phyloP scores from a whole-genome alignment of 129 eudicot genomes.

The Artemisia annua region DNA sequence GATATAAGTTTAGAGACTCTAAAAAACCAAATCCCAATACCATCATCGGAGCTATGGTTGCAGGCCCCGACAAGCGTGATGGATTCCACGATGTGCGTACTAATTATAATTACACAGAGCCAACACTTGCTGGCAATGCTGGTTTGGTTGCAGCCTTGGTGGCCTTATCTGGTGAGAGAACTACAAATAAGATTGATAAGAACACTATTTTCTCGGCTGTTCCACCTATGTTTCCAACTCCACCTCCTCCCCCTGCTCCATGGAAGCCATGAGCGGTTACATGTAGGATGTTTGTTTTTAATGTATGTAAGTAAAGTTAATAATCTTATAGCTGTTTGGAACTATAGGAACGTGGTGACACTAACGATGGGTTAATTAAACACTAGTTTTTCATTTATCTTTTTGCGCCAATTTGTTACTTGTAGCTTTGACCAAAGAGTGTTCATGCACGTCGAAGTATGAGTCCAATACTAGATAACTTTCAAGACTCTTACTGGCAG shows the following conservation, averaged over 20 bases:
- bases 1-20: conserved; percentile 74
- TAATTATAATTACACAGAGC: conserved; percentile 84
- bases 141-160: conserved; percentile 83
- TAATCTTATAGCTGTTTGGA: neutral
- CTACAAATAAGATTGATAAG: conserved; percentile 46
- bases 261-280: conserved; percentile 59
- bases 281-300: conserved; percentile 22
- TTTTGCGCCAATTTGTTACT: neutral
- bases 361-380: neutral
- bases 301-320: conserved; percentile 23
- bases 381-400: too few relatives aligned
- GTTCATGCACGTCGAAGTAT: too few relatives aligned
- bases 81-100: conserved; percentile 80
- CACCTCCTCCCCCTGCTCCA: conserved; percentile 83
- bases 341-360: neutral
- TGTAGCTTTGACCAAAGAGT: too few relatives aligned
- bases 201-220: conserved; percentile 86
- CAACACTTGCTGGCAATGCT: conserved; percentile 83
- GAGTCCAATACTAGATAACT: too few relatives aligned
- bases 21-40: conserved; percentile 64
- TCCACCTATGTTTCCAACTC: conserved; percentile 85
- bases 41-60: conserved; percentile 80
- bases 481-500: too few relatives aligned
- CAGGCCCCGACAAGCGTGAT: conserved; percentile 74
- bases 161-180: conserved; percentile 65